These are phyloP conservation scores for Rasamsonia emersonii DNA, from an alignment of 2,329 filamentous ascomycete species.

Conservation along the genomic window DNA sequence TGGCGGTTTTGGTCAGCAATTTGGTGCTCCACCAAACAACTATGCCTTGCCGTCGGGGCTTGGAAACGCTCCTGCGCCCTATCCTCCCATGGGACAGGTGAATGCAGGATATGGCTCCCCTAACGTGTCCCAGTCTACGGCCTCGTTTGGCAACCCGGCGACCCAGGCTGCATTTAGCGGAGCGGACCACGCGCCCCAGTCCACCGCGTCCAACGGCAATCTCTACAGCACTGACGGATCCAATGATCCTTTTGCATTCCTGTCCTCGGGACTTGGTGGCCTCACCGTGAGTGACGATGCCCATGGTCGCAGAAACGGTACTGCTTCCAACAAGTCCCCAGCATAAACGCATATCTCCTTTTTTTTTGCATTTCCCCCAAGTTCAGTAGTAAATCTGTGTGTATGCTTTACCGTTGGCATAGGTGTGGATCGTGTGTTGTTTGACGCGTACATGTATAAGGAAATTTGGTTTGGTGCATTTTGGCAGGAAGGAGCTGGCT, in stretches of 20 bases:
- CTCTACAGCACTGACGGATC: constrained; percentile 52
- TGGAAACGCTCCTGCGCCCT: constrained; percentile 67
- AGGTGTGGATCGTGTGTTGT: constrained; percentile 29
- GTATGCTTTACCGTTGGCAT: constrained; percentile 28
- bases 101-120: constrained; percentile 72
- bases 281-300: constrained; percentile 46
- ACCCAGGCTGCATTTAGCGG: constrained; percentile 92
- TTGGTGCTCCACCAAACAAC: constrained; percentile 70
- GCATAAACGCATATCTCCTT: constrained; percentile 21
- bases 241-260: constrained; percentile 56
- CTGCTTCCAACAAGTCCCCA: constrained; percentile 38
- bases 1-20: constrained; percentile 65
- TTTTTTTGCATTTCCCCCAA: constrained; percentile 10
- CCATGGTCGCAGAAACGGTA: constrained; percentile 37
- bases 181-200: constrained; percentile 70
- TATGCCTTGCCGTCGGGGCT: constrained; percentile 84
- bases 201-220: constrained; percentile 66
- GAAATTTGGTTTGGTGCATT: constrained; percentile 36
- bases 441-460: constrained; percentile 36
- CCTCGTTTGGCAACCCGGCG: constrained; percentile 84
- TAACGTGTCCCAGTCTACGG: constrained; percentile 70
- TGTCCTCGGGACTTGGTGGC: constrained; percentile 51
- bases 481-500: constrained; percentile 35
- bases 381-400: constrained; percentile 29
- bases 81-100: constrained; percentile 59